A percentile compares a stretch with the other conserved stretches of the same genome.
Conservation (phyloP, 257 asterid species). For the Fraxinus cuspidata region DNA sequence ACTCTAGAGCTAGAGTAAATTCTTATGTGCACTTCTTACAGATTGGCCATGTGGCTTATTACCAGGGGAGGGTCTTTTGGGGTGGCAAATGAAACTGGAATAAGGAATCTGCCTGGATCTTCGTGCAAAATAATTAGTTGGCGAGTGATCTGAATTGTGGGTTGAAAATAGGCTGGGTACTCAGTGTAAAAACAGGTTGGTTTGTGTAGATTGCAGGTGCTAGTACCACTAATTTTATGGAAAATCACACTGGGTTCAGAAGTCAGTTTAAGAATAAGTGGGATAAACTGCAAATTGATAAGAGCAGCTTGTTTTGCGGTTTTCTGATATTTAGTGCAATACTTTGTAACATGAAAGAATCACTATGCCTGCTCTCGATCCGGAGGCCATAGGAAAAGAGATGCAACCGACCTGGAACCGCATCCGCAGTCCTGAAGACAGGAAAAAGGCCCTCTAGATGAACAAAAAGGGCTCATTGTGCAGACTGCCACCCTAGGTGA, state of each 20-base stretch:
- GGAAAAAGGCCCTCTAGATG: no score
- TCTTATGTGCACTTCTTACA: not conserved
- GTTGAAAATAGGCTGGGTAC: constrained; percentile 10
- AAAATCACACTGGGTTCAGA: constrained; percentile 1
- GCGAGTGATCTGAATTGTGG: not conserved
- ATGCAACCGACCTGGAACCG: no score
- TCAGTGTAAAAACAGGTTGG: constrained; percentile 1
- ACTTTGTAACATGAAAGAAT: not conserved
- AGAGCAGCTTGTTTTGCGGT: constrained; percentile 3
- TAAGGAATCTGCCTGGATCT: constrained; percentile 6
- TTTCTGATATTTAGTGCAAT: constrained; percentile 7
- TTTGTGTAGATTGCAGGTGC: constrained; percentile 4
- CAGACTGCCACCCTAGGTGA: no score
- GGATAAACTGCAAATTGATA: not conserved
- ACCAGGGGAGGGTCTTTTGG: not conserved
- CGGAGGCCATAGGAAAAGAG: no score
- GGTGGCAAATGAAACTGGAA: constrained; percentile 1
- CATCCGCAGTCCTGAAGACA: no score
- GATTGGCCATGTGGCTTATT: constrained; percentile 2
- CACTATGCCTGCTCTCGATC: not conserved
- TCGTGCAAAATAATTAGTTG: not conserved
- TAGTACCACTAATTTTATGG: not conserved
- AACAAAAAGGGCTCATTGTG: no score
- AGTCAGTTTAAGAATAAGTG: constrained; percentile 2
- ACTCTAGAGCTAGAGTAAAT: not conserved